A percentile compares a stretch with the other conserved stretches of the same genome.
Conservation (phyloP, 768 basidiomycete species). For the Leccinellum luteum region DNA sequence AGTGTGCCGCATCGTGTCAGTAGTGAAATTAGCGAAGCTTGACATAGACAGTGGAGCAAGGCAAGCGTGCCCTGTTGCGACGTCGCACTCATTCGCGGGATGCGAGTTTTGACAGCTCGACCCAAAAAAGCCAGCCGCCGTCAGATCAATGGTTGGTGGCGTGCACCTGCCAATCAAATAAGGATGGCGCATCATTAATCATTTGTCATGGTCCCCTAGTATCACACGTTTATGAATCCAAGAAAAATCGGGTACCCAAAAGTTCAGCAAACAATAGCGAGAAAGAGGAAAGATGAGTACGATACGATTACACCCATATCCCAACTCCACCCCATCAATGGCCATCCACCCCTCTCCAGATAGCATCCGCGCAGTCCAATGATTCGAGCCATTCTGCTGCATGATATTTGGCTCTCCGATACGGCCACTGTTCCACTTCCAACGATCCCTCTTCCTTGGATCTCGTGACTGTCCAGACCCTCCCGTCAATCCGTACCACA, state of each 20-base stretch:
- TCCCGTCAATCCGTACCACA: conserved; percentile 51
- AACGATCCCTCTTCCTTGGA: conserved; percentile 29
- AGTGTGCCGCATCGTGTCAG: background rate
- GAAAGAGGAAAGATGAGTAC: background rate
- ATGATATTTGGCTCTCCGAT: conserved; percentile 49
- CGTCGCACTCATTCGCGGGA: background rate
- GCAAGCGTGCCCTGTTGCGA: background rate
- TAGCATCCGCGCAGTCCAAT: conserved; percentile 58
- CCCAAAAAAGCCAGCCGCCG: no score
- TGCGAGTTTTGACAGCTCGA: no score
- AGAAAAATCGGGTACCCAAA: background rate
- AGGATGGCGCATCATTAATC: no score
- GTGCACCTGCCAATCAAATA: background rate
- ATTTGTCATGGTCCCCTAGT: background rate
- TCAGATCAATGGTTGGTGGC: background rate
- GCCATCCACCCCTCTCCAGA: conserved; percentile 26
- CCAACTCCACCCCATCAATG: background rate
- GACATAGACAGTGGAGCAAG: background rate
- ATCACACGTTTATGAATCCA: background rate
- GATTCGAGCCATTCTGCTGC: conserved; percentile 64
- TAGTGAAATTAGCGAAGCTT: background rate
- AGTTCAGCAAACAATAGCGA: no score
- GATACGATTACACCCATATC: background rate
- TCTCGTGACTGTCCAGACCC: conserved; percentile 50
- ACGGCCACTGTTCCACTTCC: conserved; percentile 58